Percentiles rank a stretch among this genome's conserved stretches.
phyloP scores from a whole-genome alignment of 345 rosid species.

The Euphorbia pulcherrima region DNA sequence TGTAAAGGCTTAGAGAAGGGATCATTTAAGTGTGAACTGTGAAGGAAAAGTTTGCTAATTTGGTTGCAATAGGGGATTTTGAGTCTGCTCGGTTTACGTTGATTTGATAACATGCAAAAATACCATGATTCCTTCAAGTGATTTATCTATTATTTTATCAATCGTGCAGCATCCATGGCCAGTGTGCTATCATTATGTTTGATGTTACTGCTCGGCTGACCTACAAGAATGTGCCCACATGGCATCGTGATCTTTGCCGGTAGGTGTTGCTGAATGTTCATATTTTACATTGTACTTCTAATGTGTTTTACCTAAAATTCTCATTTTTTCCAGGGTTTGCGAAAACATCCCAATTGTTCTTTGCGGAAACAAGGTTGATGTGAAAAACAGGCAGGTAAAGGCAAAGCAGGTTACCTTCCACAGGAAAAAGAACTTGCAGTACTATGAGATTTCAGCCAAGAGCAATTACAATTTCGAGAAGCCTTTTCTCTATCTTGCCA shows the following conservation, averaged over 20 bases:
- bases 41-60: neutral
- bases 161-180: conserved; percentile 81
- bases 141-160: neutral
- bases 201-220: conserved; percentile 95
- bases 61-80: neutral
- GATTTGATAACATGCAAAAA: neutral
- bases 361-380: conserved; percentile 60
- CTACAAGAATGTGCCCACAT: conserved; percentile 97
- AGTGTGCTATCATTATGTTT: conserved; percentile 95
- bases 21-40: neutral
- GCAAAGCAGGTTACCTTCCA: conserved; percentile 57
- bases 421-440: conserved; percentile 51
- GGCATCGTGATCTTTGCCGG: conserved; percentile 98
- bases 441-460: conserved; percentile 57
- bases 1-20: neutral
- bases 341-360: conserved; percentile 55
- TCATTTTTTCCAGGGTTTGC: conserved; percentile 35
- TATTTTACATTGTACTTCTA: neutral
- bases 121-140: neutral
- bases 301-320: neutral
- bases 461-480: conserved; percentile 57
- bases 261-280: conserved; percentile 8
- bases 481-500: conserved; percentile 56
- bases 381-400: conserved; percentile 54
- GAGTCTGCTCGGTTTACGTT: too few species aligned